Evolutionary conservation across 1,284 basidiomycete genomes (phyloP), one percentile per base, ranked within the genome.

Genomic region (Cryptococcus maquisensis): DNA sequence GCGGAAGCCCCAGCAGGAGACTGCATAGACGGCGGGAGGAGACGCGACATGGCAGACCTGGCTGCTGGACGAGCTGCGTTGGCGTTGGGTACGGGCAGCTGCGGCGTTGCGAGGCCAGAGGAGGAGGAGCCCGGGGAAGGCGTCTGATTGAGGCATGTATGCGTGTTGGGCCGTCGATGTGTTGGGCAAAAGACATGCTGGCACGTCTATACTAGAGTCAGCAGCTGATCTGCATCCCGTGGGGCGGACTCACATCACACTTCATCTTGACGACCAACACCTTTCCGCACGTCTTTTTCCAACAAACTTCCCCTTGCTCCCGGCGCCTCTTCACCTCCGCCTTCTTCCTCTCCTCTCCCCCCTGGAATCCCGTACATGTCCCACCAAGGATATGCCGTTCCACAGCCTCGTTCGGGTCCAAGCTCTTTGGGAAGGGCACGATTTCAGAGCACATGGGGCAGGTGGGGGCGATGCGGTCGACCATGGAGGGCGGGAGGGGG

Each of bases 391-490:
- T 70, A 57, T 77, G 74, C 12, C 61, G 62, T 52, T 77, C 75
- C 39, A 75, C 73, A 5, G 73, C 73, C 40, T 69, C 67, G 54
- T 75, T 73, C 0, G 73, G 71, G 51, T 71, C 67, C 24, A 56
- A 37, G 0, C 64, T 52, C 26, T 42, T 52, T 4, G 53, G 55
- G 26, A 68, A 71, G 10, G 67, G 60, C 16, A 75, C 73, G 39
- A 71, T 66, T 51, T 65, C 53, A 57, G 69, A 56, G 52, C 75
- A 77, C 49, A 77, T 57, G 6, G 75, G 75, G 46, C 75, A 77
- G 43, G 66, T 59, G 0, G 75, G 75, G 0, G 75, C 73, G 47
- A 72, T 73, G 9, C 75, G 66, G 62, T 77, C 71, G 36, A 72
- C 58, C 66, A 72, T 72, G 20, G 66, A 68, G 12, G 69, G 44